A percentile compares a stretch with the other conserved stretches of the same genome.
These are phyloP conservation scores for Parietichytrium sp. DNA, from an alignment of 108 stramenopile genomes.

Conservation along the genomic window DNA sequence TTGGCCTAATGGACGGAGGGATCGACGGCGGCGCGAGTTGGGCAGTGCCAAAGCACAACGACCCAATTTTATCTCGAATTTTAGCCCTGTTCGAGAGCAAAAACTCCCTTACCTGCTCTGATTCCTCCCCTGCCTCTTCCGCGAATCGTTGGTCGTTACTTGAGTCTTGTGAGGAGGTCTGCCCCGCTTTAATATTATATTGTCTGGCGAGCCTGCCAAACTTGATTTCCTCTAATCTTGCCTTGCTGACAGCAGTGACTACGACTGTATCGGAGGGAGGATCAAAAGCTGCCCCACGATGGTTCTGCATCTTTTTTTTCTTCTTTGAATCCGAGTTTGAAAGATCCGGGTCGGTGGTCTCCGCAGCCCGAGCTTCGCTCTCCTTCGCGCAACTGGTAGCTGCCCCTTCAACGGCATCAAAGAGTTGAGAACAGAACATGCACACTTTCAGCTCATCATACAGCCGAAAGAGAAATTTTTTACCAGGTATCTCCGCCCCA, in stretches of 20 bases:
- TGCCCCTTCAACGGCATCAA: neutral
- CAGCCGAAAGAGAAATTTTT: constrained; percentile 11
- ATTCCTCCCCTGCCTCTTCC: too few relatives aligned
- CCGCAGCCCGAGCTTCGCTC: neutral
- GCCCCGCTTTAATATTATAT: neutral
- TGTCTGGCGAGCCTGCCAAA: neutral
- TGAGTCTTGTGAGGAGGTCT: too few relatives aligned
- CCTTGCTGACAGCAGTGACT: constrained; percentile 23
- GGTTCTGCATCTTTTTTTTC: neutral
- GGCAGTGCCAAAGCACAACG: too few relatives aligned
- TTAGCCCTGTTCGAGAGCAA: too few relatives aligned
- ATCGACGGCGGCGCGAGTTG: too few relatives aligned
- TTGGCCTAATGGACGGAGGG: too few relatives aligned
- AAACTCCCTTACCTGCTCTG: too few relatives aligned
- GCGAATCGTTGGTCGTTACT: too few relatives aligned
- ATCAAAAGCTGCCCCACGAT: too few relatives aligned
- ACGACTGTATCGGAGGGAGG: too few relatives aligned
- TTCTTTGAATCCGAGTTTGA: neutral
- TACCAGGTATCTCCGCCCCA: neutral
- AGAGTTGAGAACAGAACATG: constrained; percentile 17
- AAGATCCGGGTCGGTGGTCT: neutral
- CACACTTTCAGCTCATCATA: constrained; percentile 20
- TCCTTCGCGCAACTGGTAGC: neutral
- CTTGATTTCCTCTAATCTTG: neutral
- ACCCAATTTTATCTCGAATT: too few relatives aligned